Conservation (phyloP, 2,329 filamentous ascomycete genomes). For the Pyrenophora seminiperda region DNA sequence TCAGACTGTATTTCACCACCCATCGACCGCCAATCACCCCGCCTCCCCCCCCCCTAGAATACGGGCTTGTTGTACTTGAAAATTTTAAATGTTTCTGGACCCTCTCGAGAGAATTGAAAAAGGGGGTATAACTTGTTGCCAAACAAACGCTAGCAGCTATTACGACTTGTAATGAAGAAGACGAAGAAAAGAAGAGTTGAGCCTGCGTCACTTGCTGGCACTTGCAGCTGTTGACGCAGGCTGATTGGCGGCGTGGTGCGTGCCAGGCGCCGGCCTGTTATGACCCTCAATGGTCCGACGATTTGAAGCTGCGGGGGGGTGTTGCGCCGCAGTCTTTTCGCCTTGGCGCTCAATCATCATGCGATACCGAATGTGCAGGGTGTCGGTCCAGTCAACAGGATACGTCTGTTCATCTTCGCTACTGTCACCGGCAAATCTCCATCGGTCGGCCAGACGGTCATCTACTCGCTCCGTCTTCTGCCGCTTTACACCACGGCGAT, state of each 20-base stretch:
- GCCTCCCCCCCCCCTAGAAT: constrained; percentile 1
- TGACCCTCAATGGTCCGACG: constrained; percentile 43
- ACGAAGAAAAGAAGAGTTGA: constrained; percentile 10
- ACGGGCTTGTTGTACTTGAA: constrained; percentile 32
- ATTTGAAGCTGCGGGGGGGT: constrained; percentile 29
- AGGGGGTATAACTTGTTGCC: constrained; percentile 42
- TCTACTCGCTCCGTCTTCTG: constrained; percentile 44
- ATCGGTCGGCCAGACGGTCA: constrained; percentile 53
- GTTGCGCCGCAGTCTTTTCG: constrained; percentile 43
- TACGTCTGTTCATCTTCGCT: constrained; percentile 77
- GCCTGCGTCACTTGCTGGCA: constrained; percentile 11
- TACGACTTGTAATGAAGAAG: constrained; percentile 20
- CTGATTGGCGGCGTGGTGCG: constrained; percentile 26
- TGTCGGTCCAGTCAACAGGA: constrained; percentile 72
- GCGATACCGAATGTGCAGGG: constrained; percentile 62
- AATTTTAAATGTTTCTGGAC: constrained; percentile 27
- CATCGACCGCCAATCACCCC: constrained; percentile 1
- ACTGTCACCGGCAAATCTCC: constrained; percentile 87
- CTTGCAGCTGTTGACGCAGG: constrained; percentile 35
- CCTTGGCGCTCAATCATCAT: constrained; percentile 55
- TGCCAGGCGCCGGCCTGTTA: constrained; percentile 43
- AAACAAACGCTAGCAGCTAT: constrained; percentile 22
- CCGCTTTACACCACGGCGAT: constrained; percentile 72
- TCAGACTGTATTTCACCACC: constrained; percentile 15
- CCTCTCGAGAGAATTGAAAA: constrained; percentile 29